A percentile compares a stretch with the other conserved stretches of the same genome.
These are phyloP conservation scores for Salix arbutifolia DNA, from an alignment of 345 rosid species.

Conservation along the genomic window DNA sequence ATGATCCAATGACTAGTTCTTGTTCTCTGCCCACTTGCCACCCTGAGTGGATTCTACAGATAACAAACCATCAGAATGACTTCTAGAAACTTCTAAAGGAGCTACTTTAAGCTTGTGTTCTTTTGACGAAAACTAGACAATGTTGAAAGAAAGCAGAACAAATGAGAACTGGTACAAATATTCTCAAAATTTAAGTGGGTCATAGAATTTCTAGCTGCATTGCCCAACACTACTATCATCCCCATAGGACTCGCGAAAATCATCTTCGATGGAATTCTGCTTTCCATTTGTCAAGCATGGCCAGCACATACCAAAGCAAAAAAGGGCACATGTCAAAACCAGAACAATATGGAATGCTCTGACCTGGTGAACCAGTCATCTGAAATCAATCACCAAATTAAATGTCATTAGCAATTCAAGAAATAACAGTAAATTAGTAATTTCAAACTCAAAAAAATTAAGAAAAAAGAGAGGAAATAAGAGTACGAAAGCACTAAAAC, in stretches of 20 bases:
- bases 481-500: background rate
- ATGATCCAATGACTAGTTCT: conserved; percentile 40
- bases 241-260: conserved; percentile 38
- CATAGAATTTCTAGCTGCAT: conserved; percentile 22
- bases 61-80: conserved; percentile 24
- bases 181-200: conserved; percentile 19
- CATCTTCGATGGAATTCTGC: conserved; percentile 39
- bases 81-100: conserved; percentile 34
- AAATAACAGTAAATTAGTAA: background rate
- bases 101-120: conserved; percentile 20
- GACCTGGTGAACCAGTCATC: conserved; percentile 40
- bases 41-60: conserved; percentile 29
- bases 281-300: conserved; percentile 40
- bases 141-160: conserved; percentile 67
- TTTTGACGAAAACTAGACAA: conserved; percentile 32
- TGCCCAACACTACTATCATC: conserved; percentile 25
- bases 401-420: background rate
- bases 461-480: background rate
- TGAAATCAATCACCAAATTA: conserved; percentile 33
- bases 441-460: background rate
- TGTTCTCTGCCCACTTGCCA: conserved; percentile 28
- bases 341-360: conserved; percentile 39
- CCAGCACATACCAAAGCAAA: conserved; percentile 37
- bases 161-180: conserved; percentile 46
- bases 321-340: conserved; percentile 52